Evolutionary conservation across 2,329 filamentous ascomycete genomes (phyloP).

Genomic region (Cadophora gregata): DNA sequence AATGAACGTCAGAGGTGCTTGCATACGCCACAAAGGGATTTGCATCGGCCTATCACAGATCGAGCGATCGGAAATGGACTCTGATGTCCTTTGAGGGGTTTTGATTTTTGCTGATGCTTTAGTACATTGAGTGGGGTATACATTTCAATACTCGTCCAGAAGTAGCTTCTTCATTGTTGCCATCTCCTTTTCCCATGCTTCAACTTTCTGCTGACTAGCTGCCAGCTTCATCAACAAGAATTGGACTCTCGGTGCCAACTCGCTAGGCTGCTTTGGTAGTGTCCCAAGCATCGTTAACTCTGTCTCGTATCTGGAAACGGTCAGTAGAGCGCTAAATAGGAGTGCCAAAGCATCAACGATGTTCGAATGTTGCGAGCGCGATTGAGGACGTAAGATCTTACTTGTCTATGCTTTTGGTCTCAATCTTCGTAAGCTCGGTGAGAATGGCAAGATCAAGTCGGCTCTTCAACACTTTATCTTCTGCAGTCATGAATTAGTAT

Average conservation of each 20-base stretch:
- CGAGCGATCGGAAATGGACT: neutral
- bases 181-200: slow-evolving; percentile 75
- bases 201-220: slow-evolving; percentile 76
- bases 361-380: neutral
- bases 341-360: neutral
- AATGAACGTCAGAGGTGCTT: neutral
- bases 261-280: slow-evolving; percentile 72
- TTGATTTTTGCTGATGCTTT: neutral
- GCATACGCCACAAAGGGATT: neutral
- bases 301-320: slow-evolving; percentile 60
- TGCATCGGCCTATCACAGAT: neutral
- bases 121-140: slow-evolving; percentile 17
- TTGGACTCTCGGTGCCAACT: slow-evolving; percentile 68
- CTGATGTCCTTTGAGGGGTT: neutral
- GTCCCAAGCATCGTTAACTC: slow-evolving; percentile 76
- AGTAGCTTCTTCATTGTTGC: slow-evolving; percentile 74
- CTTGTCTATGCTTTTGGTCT: slow-evolving; percentile 77
- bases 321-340: neutral
- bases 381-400: neutral
- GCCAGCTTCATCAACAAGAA: slow-evolving; percentile 79
- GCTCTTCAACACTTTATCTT: slow-evolving; percentile 75
- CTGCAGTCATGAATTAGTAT: slow-evolving; percentile 42
- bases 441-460: slow-evolving; percentile 76
- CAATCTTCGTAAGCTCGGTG: slow-evolving; percentile 70
- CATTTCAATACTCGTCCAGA: slow-evolving; percentile 50